Conservation (phyloP, 2,329 filamentous ascomycete genomes). For the Trichophyton schoenleinii region DNA sequence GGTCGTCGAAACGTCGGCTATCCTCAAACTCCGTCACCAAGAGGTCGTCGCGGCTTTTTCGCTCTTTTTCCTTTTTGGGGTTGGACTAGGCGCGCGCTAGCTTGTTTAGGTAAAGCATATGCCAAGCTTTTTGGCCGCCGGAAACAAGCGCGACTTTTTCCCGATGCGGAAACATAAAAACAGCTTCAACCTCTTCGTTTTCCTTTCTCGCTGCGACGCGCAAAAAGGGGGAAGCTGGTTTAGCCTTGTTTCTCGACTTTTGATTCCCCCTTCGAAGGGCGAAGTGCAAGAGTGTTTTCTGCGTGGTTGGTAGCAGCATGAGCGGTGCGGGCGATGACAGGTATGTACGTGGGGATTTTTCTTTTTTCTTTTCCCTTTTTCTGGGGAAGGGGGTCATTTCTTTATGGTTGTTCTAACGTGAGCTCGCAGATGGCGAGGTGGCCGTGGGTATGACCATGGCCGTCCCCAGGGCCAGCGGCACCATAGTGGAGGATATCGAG, state of each 20-base stretch:
- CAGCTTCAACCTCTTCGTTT: background rate
- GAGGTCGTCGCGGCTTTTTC: background rate
- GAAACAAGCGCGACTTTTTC: background rate
- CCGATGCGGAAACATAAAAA: slow-evolving; percentile 2
- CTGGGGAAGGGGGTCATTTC: background rate
- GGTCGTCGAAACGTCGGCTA: background rate
- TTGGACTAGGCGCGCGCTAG: background rate
- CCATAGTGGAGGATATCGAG: slow-evolving; percentile 17
- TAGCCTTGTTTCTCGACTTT: background rate
- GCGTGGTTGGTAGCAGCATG: slow-evolving; percentile 19
- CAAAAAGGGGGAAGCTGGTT: background rate
- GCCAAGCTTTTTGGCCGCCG: background rate
- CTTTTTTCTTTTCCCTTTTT: background rate
- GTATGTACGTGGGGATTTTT: slow-evolving; percentile 16
- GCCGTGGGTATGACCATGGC: slow-evolving; percentile 25
- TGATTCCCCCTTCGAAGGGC: background rate
- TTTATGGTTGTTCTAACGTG: background rate
- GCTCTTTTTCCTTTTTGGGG: background rate
- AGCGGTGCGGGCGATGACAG: slow-evolving; percentile 27
- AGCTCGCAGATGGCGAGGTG: slow-evolving; percentile 28
- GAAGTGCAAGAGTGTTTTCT: background rate
- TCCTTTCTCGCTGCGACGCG: background rate
- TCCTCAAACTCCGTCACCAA: background rate
- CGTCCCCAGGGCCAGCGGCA: slow-evolving; percentile 28
- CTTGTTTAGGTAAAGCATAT: background rate